Evolutionary conservation across 1,284 basidiomycete species (phyloP).

Genomic region (Heterobasidion irregulare): DNA sequence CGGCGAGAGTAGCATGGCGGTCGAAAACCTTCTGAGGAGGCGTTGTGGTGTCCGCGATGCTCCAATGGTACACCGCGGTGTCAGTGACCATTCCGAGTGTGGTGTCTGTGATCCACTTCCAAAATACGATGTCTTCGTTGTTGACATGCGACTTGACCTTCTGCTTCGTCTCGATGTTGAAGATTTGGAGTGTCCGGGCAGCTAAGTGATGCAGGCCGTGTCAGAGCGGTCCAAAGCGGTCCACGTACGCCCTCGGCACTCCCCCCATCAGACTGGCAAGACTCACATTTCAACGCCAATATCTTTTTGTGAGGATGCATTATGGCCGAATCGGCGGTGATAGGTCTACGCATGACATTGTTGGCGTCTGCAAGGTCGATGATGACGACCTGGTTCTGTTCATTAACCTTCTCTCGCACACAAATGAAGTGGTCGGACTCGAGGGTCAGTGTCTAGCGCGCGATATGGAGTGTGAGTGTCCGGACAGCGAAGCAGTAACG

Average conservation of each 20-base stretch:
- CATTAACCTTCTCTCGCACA: constrained; percentile 82
- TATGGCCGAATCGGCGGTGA: constrained; percentile 95
- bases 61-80: constrained; percentile 92
- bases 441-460: constrained; percentile 72
- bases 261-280: too few species aligned
- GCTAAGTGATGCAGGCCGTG: constrained; percentile 38
- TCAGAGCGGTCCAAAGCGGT: background rate
- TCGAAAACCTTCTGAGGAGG: constrained; percentile 92
- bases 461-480: background rate
- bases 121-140: constrained; percentile 95
- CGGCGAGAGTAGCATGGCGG: constrained; percentile 89
- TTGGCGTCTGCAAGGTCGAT: constrained; percentile 94
- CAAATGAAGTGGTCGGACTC: constrained; percentile 98
- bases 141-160: constrained; percentile 96
- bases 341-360: constrained; percentile 93
- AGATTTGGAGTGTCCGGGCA: constrained; percentile 91
- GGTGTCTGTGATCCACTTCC: constrained; percentile 95
- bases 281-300: constrained; percentile 86
- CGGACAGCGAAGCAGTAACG: constrained; percentile 16
- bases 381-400: constrained; percentile 95
- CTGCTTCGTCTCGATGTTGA: constrained; percentile 96
- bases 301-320: constrained; percentile 99
- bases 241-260: too few species aligned
- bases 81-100: constrained; percentile 96
- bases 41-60: constrained; percentile 65